Conservation (phyloP, 805 yeast genomes). For the Monosporozyma siamensis region DNA sequence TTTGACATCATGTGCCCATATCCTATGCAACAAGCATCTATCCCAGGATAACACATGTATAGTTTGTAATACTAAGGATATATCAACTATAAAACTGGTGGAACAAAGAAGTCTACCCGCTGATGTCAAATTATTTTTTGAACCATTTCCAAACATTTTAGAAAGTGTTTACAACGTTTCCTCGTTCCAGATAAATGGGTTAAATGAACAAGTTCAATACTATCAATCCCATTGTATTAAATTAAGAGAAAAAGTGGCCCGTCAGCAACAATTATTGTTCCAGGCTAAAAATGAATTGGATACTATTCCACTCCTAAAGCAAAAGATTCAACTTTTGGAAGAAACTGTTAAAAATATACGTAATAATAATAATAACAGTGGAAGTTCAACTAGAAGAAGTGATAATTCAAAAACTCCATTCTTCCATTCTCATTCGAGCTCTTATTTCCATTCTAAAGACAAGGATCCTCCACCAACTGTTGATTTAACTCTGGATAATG, state of each 20-base stretch:
- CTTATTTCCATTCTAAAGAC: too few species aligned
- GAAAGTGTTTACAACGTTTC: constrained; percentile 24
- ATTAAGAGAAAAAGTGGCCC: constrained; percentile 19
- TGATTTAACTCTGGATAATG: constrained; percentile 20
- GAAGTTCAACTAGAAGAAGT: too few species aligned
- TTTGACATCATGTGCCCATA: constrained; percentile 34
- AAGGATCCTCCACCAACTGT: constrained; percentile 16
- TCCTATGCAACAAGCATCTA: constrained; percentile 29
- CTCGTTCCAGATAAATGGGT: constrained; percentile 23
- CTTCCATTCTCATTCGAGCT: background rate
- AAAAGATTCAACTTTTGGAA: constrained; percentile 9
- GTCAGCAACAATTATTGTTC: constrained; percentile 20
- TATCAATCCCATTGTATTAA: constrained; percentile 19
- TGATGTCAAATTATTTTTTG: constrained; percentile 21
- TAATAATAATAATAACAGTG: too few species aligned
- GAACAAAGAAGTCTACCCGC: constrained; percentile 16
- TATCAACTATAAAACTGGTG: constrained; percentile 14
- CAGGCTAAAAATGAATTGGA: constrained; percentile 24
- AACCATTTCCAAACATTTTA: constrained; percentile 19
- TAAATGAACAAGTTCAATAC: constrained; percentile 19
- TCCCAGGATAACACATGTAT: constrained; percentile 9
- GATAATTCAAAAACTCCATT: background rate
- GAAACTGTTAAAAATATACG: too few species aligned
- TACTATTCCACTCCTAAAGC: constrained; percentile 15
- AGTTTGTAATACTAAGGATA: constrained; percentile 15